Evolutionary conservation across 2,329 filamentous ascomycete genomes (phyloP).

Genomic region (Diaporthe destruens): DNA sequence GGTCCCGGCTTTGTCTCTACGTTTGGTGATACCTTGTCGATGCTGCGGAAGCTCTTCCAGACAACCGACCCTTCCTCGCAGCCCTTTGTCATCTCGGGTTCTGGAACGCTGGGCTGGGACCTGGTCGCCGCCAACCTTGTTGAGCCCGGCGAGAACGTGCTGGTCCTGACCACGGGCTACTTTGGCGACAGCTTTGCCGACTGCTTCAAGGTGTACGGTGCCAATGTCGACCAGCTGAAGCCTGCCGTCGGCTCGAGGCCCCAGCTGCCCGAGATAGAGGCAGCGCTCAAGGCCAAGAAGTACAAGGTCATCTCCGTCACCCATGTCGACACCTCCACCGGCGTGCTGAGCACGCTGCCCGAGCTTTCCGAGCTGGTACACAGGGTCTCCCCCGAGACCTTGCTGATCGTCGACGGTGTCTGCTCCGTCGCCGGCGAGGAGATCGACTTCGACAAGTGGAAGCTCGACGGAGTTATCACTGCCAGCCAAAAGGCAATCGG

Average conservation of each 20-base stretch:
- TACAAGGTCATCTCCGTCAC: constrained; percentile 97
- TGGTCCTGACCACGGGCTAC: constrained; percentile 96
- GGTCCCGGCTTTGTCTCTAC: constrained; percentile 87
- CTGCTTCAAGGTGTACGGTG: constrained; percentile 92
- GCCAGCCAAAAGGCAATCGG: constrained; percentile 98
- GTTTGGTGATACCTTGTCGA: constrained; percentile 89
- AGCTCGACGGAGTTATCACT: constrained; percentile 91
- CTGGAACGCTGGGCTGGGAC: constrained; percentile 97
- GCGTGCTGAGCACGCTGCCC: constrained; percentile 92
- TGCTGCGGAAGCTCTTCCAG: constrained; percentile 95
- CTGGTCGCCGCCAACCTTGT: constrained; percentile 93
- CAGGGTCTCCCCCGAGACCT: constrained; percentile 88
- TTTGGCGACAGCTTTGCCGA: constrained; percentile 96
- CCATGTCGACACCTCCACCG: constrained; percentile 97
- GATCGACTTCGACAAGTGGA: constrained; percentile 96
- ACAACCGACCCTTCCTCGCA: constrained; percentile 85
- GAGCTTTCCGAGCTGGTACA: constrained; percentile 85
- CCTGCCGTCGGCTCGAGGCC: constrained; percentile 90
- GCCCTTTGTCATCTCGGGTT: constrained; percentile 93
- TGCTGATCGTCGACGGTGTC: constrained; percentile 94
- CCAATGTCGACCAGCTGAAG: constrained; percentile 88
- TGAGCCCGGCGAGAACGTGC: constrained; percentile 88
- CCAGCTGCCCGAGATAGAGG: constrained; percentile 87
- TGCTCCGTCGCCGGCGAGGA: constrained; percentile 98
- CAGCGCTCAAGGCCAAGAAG: constrained; percentile 87